Evolutionary conservation across 176 grass and related monocot species (phyloP), one percentile per base, ranked within the genome.

Genomic region (Aegilops sharonensis): DNA sequence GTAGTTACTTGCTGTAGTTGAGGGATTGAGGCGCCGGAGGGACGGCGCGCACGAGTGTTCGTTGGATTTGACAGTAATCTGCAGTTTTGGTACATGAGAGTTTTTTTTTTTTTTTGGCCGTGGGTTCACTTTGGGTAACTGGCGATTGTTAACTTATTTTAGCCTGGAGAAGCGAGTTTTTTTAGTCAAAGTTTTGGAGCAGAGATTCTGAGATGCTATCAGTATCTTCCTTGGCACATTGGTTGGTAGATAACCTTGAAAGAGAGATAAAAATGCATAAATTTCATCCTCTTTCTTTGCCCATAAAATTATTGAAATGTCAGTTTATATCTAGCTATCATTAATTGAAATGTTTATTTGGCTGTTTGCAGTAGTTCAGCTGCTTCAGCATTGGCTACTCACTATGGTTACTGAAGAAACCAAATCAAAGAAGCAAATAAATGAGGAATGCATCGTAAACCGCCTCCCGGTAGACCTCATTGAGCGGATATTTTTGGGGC

Each of bases 401-500:
- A 31, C 62, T 23, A 69, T 88, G 86, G 61, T 0, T 18, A 42
- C 32, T 42, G 61, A 81, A 13, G 72, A 69, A 77, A 15, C 24
- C 37, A 81, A 23, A 47, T 9, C 27, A 32, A 66, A 45, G 11
- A 57, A 63, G 60, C 36, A 27, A 29, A 52, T 20, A n/a, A 29
- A 57, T 34, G 31, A 75, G 3, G 9, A 70, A 37, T 70, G 32
- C 67, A 5, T 70, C 67, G 37, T 70, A 20, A 21, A 70, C 67
- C 34, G 4, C 32, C 32, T 70, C 8, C 32, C 67, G 5, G 67
- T 4, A 5, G 67, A 70, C 32, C 8, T 70, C 31, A 37, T 70
- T 70, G 67, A 37, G 35, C 18, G 9, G 70, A 59, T 86, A 45
- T 64, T 89, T 45, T 14, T 90, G 11, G 48, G 78, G 36, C 83